A percentile compares a stretch with the other conserved stretches of the same genome.
Conservation (phyloP, 2,329 filamentous ascomycete genomes). For the Colletotrichum eleusines region DNA sequence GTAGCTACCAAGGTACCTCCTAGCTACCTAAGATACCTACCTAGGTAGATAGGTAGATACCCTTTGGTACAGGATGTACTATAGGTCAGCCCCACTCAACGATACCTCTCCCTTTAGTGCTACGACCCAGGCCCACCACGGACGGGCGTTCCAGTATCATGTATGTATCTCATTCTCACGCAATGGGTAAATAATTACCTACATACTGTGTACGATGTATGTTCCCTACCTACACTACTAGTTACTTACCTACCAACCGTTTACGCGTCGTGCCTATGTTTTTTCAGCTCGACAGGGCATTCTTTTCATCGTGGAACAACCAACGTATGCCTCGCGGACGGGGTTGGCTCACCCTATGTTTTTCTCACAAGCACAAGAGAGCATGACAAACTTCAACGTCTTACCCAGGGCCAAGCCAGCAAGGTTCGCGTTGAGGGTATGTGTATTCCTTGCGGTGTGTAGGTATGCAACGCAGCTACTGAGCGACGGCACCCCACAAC, state of each 20-base stretch:
- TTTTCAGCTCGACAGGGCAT: not conserved
- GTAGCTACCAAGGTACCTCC: too few species aligned
- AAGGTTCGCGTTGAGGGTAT: not conserved
- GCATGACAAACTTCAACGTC: not conserved
- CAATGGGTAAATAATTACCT: not conserved
- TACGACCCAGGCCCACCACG: not conserved
- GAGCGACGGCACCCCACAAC: not conserved
- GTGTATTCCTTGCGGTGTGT: not conserved
- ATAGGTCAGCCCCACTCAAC: not conserved
- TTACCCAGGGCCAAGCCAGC: not conserved
- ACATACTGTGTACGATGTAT: too few species aligned
- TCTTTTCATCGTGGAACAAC: not conserved
- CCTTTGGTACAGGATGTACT: too few species aligned
- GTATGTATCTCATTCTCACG: not conserved
- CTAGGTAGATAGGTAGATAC: not conserved
- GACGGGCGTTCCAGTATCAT: slow-evolving; percentile 1
- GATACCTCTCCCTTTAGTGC: not conserved
- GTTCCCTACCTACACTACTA: not conserved
- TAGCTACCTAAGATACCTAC: too few species aligned
- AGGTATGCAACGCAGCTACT: too few species aligned
- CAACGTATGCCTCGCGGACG: not conserved
- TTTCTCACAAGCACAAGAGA: too few species aligned
- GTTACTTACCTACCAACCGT: not conserved
- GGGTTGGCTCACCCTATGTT: not conserved
- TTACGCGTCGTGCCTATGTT: not conserved